phyloP scores from a whole-genome alignment of 2,329 filamentous ascomycete genomes.

The Fusarium torulosum region DNA sequence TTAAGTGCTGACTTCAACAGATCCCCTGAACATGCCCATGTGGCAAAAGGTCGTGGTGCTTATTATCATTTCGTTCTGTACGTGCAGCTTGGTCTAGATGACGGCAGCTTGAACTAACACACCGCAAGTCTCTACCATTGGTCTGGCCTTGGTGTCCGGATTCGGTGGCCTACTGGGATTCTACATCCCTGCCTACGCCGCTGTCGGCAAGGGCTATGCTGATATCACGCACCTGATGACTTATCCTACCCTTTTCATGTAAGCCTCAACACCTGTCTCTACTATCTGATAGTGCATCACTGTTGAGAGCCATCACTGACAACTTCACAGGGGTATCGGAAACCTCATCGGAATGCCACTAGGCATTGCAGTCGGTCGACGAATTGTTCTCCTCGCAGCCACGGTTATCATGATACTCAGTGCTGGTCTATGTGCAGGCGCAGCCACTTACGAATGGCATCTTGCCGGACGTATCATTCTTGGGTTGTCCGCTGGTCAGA shows the following conservation, averaged over 20 bases:
- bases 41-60: conserved; percentile 41
- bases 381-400: conserved; percentile 39
- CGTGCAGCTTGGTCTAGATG: neutral
- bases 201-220: conserved; percentile 20
- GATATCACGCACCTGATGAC: conserved; percentile 29
- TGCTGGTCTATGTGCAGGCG: conserved; percentile 32
- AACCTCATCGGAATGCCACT: conserved; percentile 43
- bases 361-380: conserved; percentile 40
- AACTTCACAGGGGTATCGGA: conserved; percentile 27
- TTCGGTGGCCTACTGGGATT: conserved; percentile 24
- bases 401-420: conserved; percentile 41
- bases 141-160: conserved; percentile 18
- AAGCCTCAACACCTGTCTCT: neutral
- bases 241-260: conserved; percentile 25
- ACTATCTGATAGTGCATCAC: neutral
- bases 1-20: conserved; percentile 17
- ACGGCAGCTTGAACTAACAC: neutral
- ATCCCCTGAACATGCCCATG: conserved; percentile 44
- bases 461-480: conserved; percentile 34
- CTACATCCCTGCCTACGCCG: conserved; percentile 18
- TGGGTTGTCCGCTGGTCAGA: conserved; percentile 39
- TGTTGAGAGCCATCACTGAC: neutral
- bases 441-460: conserved; percentile 42
- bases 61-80: conserved; percentile 39
- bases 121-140: conserved; percentile 18